A percentile compares a stretch with the other conserved stretches of the same genome.
These are phyloP conservation scores for Antrodiella citrinella DNA, from an alignment of 768 basidiomycete species.

Conservation along the genomic window DNA sequence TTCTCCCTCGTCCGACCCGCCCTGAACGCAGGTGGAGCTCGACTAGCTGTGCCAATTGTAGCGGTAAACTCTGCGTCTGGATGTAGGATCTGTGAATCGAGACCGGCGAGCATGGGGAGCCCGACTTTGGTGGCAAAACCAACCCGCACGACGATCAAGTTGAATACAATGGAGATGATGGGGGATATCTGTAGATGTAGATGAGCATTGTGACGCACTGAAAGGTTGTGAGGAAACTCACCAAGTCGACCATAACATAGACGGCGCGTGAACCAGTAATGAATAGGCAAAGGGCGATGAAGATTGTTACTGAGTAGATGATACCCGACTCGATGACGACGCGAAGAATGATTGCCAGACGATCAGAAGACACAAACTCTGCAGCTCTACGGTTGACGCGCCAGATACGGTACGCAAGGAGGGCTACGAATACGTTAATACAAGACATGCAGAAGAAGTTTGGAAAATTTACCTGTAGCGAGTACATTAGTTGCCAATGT, in stretches of 20 bases:
- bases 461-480: constrained; percentile 19
- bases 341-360: constrained; percentile 19
- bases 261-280: constrained; percentile 22
- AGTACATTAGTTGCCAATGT: constrained; percentile 25
- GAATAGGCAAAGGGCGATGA: constrained; percentile 25
- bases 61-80: background rate
- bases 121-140: constrained; percentile 10
- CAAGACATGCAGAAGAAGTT: background rate
- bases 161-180: constrained; percentile 35
- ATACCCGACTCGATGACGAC: constrained; percentile 30
- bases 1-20: background rate
- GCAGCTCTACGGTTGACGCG: constrained; percentile 17
- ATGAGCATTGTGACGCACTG: background rate
- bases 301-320: constrained; percentile 29
- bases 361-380: constrained; percentile 10
- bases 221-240: constrained; percentile 10
- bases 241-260: constrained; percentile 29
- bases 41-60: background rate
- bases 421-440: constrained; percentile 11
- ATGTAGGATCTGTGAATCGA: background rate
- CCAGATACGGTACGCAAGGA: constrained; percentile 26
- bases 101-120: background rate
- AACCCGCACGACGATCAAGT: constrained; percentile 34
- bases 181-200: constrained; percentile 23
- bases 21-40: background rate